A percentile compares a stretch with the other conserved stretches of the same genome.
Evolutionary conservation across 2,329 filamentous ascomycete species (phyloP).

Genomic region (Cercospora zeina): DNA sequence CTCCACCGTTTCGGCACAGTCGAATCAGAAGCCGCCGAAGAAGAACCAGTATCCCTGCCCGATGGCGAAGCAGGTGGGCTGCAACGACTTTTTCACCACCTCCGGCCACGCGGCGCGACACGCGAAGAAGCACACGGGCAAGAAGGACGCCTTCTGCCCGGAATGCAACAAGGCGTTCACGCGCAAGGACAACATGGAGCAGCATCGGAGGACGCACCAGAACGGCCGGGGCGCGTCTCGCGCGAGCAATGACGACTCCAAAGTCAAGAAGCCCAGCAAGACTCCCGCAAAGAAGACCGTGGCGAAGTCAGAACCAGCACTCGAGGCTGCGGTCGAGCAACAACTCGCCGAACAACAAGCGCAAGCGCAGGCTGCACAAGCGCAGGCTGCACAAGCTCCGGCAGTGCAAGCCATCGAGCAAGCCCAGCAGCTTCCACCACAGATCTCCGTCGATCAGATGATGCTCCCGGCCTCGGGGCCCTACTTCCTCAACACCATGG

Average conservation of each 20-base stretch:
- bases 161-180: slow-evolving; percentile 80
- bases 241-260: slow-evolving; percentile 47
- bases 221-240: slow-evolving; percentile 48
- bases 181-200: slow-evolving; percentile 84
- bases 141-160: slow-evolving; percentile 70
- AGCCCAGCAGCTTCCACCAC: slow-evolving; percentile 27
- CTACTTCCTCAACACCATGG: slow-evolving; percentile 39
- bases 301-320: slow-evolving; percentile 35
- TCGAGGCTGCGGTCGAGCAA: slow-evolving; percentile 41
- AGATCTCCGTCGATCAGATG: slow-evolving; percentile 31
- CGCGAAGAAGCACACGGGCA: slow-evolving; percentile 79
- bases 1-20: slow-evolving; percentile 48
- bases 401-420: slow-evolving; percentile 26
- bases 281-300: slow-evolving; percentile 35
- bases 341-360: slow-evolving; percentile 36
- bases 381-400: slow-evolving; percentile 23
- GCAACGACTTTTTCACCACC: slow-evolving; percentile 78
- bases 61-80: slow-evolving; percentile 68
- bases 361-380: slow-evolving; percentile 21
- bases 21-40: slow-evolving; percentile 50
- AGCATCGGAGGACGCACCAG: slow-evolving; percentile 75
- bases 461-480: slow-evolving; percentile 37
- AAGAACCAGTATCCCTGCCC: slow-evolving; percentile 74
- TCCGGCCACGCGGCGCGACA: slow-evolving; percentile 83
- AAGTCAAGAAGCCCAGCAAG: slow-evolving; percentile 49